phyloP scores from a whole-genome alignment of 2,329 filamentous ascomycete genomes.

The Botryotinia narcissicola region DNA sequence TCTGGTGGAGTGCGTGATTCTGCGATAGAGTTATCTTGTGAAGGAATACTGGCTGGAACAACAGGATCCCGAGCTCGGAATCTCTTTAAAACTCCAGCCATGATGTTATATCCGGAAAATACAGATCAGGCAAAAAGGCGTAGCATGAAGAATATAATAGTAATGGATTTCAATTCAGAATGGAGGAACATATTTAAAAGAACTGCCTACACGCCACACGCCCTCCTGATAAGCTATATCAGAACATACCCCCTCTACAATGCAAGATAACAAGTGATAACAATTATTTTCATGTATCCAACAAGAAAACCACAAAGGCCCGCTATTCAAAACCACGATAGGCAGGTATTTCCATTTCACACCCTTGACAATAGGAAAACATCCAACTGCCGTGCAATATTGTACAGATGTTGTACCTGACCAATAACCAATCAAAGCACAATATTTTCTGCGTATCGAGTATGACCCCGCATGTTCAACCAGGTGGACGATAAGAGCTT shows the following conservation, averaged over 20 bases:
- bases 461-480: background rate
- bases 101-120: background rate
- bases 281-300: background rate
- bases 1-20: background rate
- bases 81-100: slow-evolving; percentile 6
- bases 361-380: background rate
- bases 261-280: background rate
- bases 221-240: background rate
- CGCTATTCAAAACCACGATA: background rate
- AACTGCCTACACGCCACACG: background rate
- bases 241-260: background rate
- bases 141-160: background rate
- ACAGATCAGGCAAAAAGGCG: background rate
- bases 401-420: background rate
- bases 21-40: background rate
- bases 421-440: background rate
- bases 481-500: slow-evolving; percentile 1
- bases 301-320: background rate
- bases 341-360: background rate
- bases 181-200: background rate
- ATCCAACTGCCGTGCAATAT: background rate
- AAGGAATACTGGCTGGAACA: background rate
- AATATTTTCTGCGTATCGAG: background rate
- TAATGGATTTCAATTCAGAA: background rate
- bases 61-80: background rate